phyloP scores from a whole-genome alignment of 1,284 basidiomycete genomes.

The Bondarzewia mesenterica region DNA sequence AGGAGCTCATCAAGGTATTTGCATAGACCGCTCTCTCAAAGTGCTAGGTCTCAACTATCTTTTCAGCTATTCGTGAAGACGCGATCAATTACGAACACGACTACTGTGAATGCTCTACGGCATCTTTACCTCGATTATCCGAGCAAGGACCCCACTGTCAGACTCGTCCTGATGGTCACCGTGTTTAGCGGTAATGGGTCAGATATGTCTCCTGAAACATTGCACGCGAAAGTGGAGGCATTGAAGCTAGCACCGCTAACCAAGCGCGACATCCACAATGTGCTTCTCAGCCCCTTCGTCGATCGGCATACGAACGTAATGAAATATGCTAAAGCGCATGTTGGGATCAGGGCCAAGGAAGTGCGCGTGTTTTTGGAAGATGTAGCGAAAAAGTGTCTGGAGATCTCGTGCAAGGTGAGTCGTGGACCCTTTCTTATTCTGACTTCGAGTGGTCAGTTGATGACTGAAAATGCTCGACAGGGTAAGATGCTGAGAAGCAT shows the following conservation, averaged over 20 bases:
- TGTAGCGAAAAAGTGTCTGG: constrained; percentile 46
- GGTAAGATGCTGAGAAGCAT: constrained; percentile 58
- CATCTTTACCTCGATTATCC: constrained; percentile 60
- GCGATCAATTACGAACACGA: constrained; percentile 47
- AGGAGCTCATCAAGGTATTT: constrained; percentile 15
- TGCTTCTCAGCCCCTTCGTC: constrained; percentile 62
- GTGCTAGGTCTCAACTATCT: background rate
- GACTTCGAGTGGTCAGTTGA: background rate
- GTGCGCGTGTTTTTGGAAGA: constrained; percentile 41
- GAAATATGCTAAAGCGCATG: constrained; percentile 42
- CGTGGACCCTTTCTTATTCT: background rate
- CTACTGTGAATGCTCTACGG: constrained; percentile 43
- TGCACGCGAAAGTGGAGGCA: constrained; percentile 34
- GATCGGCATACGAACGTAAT: constrained; percentile 46
- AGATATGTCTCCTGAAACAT: constrained; percentile 24
- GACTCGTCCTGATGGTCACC: constrained; percentile 59
- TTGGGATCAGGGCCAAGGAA: constrained; percentile 33
- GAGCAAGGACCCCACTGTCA: constrained; percentile 45
- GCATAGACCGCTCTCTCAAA: constrained; percentile 4
- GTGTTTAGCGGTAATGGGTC: constrained; percentile 41
- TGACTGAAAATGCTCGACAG: constrained; percentile 21
- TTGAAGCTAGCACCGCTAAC: constrained; percentile 48
- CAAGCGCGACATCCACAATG: constrained; percentile 47
- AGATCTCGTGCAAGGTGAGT: constrained; percentile 56
- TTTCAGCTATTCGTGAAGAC: constrained; percentile 57